A percentile compares a stretch with the other conserved stretches of the same genome.
Conservation (phyloP, 2,329 filamentous ascomycete genomes). For the Aspergillus sp. region DNA sequence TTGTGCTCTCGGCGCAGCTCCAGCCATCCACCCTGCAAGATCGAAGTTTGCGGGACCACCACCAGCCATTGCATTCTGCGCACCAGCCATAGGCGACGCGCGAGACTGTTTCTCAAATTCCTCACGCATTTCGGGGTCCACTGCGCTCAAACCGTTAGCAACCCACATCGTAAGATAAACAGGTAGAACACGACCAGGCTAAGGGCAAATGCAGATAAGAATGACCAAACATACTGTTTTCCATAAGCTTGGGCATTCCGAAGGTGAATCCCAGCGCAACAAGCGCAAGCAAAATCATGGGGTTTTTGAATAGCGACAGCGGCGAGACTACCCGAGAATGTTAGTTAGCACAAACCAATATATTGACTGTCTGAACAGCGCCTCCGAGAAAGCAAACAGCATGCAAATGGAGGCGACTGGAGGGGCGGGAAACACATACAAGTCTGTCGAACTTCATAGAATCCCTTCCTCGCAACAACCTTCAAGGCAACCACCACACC, state of each 20-base stretch:
- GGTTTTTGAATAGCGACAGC: conserved; percentile 83
- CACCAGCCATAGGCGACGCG: conserved; percentile 64
- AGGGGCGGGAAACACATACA: conserved; percentile 58
- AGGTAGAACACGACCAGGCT: not conserved
- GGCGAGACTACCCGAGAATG: conserved; percentile 61
- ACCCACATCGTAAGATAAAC: not conserved
- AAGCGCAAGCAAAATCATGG: conserved; percentile 92
- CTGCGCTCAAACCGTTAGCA: conserved; percentile 46
- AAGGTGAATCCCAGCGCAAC: conserved; percentile 81
- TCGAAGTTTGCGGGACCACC: conserved; percentile 62
- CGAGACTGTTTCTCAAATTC: conserved; percentile 92
- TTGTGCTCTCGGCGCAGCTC: conserved; percentile 37
- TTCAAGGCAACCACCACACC: conserved; percentile 60
- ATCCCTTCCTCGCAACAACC: conserved; percentile 65
- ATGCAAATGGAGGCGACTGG: not conserved
- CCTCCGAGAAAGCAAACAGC: not conserved
- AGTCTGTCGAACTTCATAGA: conserved; percentile 71
- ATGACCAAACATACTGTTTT: conserved; percentile 72
- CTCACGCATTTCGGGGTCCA: conserved; percentile 93
- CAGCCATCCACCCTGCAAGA: conserved; percentile 68
- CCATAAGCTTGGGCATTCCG: conserved; percentile 91
- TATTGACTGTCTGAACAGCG: no score
- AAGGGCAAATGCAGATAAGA: not conserved
- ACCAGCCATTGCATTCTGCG: conserved; percentile 61
- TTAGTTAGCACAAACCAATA: conserved; percentile 1